Evolutionary conservation across 2,329 filamentous ascomycete species (phyloP).

Genomic region (Corynespora cassiicola): DNA sequence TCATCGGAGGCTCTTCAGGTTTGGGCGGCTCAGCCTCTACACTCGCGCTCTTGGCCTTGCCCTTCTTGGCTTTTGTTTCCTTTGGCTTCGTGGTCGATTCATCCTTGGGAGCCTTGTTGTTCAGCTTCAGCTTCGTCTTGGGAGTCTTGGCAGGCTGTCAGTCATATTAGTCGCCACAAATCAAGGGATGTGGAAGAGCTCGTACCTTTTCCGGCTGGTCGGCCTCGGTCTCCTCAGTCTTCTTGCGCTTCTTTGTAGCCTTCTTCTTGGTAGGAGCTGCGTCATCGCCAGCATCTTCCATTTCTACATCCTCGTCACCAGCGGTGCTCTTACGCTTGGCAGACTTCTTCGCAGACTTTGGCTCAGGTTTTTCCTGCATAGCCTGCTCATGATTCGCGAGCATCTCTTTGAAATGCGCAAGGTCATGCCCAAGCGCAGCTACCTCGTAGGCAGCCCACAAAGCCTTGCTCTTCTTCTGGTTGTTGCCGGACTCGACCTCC

Average conservation of each 20-base stretch:
- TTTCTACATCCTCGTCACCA: slow-evolving; percentile 42
- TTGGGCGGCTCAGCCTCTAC: slow-evolving; percentile 66
- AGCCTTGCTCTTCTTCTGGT: slow-evolving; percentile 84
- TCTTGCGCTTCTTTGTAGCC: slow-evolving; percentile 75
- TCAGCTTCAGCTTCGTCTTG: slow-evolving; percentile 57
- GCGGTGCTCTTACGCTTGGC: slow-evolving; percentile 50
- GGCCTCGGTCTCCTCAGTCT: slow-evolving; percentile 67
- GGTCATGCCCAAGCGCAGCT: slow-evolving; percentile 76
- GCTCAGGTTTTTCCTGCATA: slow-evolving; percentile 62
- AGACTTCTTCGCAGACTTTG: slow-evolving; percentile 65
- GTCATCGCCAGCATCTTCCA: slow-evolving; percentile 49
- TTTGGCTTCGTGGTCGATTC: slow-evolving; percentile 60
- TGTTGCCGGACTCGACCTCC: slow-evolving; percentile 73
- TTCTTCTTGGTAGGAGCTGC: slow-evolving; percentile 47
- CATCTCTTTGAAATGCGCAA: slow-evolving; percentile 84
- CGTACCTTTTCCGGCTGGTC: slow-evolving; percentile 72
- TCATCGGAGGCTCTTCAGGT: slow-evolving; percentile 60
- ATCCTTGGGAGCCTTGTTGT: slow-evolving; percentile 49
- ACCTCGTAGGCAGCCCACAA: slow-evolving; percentile 81
- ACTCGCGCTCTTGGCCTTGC: slow-evolving; percentile 54
- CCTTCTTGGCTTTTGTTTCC: slow-evolving; percentile 63
- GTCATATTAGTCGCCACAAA: slow-evolving; percentile 28
- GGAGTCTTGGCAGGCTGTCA: slow-evolving; percentile 57
- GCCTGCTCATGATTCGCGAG: slow-evolving; percentile 66
- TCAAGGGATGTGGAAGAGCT: neutral